Conservation (phyloP, 176 grass and related monocot genomes). For the Coix lacrymajobi region DNA sequence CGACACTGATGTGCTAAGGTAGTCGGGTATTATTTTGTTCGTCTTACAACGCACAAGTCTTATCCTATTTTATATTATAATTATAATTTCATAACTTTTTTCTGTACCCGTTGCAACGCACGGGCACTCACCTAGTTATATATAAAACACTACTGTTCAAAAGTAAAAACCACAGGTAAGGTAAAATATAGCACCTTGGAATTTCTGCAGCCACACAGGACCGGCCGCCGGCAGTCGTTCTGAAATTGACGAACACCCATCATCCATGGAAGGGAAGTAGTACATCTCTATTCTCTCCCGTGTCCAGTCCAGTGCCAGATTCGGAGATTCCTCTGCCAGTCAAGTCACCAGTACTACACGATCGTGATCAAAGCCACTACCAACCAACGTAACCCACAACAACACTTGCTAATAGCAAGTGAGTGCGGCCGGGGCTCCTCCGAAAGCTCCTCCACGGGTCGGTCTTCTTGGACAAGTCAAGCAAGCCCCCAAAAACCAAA, state of each 20-base stretch:
- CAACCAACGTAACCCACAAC: background rate
- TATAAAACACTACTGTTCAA: no score
- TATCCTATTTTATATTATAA: no score
- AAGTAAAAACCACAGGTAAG: no score
- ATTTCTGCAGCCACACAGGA: background rate
- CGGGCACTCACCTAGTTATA: no score
- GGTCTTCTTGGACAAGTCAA: constrained; percentile 18
- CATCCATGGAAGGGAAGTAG: background rate
- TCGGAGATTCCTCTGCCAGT: background rate
- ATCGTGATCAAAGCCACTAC: background rate
- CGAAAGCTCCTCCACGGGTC: background rate
- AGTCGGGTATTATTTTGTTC: no score
- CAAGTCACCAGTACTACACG: background rate
- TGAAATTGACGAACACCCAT: background rate
- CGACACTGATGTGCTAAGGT: no score
- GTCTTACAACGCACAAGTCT: no score
- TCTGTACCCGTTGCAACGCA: no score
- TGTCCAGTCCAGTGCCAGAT: background rate
- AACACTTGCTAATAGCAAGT: background rate
- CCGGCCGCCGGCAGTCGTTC: background rate
- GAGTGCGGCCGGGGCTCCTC: background rate
- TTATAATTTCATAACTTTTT: no score
- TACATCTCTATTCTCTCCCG: background rate
- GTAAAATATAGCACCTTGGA: background rate
- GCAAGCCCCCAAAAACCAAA: background rate